phyloP scores from a whole-genome alignment of 2,329 filamentous ascomycete species.

The Dactylonectria estremocensis region DNA sequence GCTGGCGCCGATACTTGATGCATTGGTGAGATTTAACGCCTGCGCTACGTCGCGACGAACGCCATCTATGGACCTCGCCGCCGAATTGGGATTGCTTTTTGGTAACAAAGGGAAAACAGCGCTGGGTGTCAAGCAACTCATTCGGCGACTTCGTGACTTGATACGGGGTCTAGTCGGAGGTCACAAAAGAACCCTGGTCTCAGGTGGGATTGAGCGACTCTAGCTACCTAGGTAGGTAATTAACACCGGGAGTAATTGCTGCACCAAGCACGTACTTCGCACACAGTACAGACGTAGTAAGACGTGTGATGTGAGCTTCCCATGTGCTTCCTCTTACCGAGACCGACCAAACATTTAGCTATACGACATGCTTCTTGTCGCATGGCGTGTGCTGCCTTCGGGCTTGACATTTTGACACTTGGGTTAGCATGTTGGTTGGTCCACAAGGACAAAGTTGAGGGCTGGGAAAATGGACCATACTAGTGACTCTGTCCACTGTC shows the following conservation, averaged over 20 bases:
- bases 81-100: not conserved
- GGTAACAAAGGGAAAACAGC: not conserved
- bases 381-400: not conserved
- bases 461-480: not conserved
- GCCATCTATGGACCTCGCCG: slow-evolving; percentile 9
- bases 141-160: not conserved
- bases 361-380: not conserved
- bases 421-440: not conserved
- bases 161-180: slow-evolving; percentile 3
- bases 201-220: slow-evolving; percentile 15
- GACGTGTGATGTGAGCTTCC: slow-evolving; percentile 9
- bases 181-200: slow-evolving; percentile 9
- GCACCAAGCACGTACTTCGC: not conserved
- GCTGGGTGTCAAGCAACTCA: not conserved
- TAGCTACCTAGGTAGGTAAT: not conserved
- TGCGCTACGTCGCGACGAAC: not conserved
- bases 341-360: not conserved
- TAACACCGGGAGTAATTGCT: slow-evolving; percentile 7
- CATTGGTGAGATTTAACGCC: not conserved
- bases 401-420: not conserved
- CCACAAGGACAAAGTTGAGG: not conserved
- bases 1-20: not conserved
- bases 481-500: not conserved
- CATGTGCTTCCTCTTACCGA: not conserved
- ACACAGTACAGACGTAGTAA: too few relatives aligned